Conservation (phyloP, 148 eudicot genomes). For the Spergularia bocconei region DNA sequence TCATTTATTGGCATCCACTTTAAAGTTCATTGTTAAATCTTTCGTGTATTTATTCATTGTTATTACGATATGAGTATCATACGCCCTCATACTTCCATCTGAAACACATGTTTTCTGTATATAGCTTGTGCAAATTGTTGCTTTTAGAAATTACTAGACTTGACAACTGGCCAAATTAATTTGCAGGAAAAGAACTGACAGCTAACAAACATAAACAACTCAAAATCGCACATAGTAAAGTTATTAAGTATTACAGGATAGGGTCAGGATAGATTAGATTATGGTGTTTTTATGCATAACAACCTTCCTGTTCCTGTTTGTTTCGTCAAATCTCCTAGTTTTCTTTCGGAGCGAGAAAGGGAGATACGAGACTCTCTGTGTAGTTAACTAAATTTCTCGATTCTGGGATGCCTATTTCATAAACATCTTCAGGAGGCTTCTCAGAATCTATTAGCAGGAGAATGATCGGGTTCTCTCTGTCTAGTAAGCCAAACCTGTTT, state of each 20-base stretch:
- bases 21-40: neutral
- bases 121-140: too few relatives aligned
- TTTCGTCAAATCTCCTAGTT: neutral
- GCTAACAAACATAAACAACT: too few relatives aligned
- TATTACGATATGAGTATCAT: neutral
- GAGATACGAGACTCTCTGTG: conserved; percentile 1
- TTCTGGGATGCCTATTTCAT: neutral
- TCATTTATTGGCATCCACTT: neutral
- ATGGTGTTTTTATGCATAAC: neutral
- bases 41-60: conserved; percentile 6
- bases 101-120: too few relatives aligned
- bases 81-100: too few relatives aligned
- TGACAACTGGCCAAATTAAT: too few relatives aligned
- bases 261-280: too few relatives aligned
- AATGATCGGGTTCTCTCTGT: neutral
- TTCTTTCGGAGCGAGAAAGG: neutral
- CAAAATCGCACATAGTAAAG: too few relatives aligned
- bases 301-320: neutral
- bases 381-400: neutral
- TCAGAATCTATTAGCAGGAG: neutral
- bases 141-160: too few relatives aligned
- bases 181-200: too few relatives aligned
- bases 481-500: neutral
- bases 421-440: neutral
- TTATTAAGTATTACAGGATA: too few relatives aligned